Evolutionary conservation across 192 early-diverging fungal genomes (phyloP).

Genomic region (Globomyces pollinis-pini): DNA sequence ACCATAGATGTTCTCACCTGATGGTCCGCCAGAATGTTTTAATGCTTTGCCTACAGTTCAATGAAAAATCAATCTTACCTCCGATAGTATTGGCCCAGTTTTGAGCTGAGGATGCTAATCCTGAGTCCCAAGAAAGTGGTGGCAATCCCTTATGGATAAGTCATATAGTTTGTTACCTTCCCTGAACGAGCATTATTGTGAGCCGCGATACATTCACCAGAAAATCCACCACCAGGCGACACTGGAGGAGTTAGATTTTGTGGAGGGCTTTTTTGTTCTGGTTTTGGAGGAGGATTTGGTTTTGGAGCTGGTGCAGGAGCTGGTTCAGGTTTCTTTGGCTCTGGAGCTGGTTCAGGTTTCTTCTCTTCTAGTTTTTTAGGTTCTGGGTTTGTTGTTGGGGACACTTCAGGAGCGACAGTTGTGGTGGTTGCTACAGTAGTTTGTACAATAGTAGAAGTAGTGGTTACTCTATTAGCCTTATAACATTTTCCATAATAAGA

Average conservation of each 20-base stretch:
- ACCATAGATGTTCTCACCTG: background rate
- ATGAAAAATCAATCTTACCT: too few species aligned
- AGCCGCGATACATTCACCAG: background rate
- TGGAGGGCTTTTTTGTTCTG: background rate
- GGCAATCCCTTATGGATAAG: background rate
- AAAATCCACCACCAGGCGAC: too few species aligned
- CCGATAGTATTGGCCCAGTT: background rate
- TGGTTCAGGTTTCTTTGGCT: background rate
- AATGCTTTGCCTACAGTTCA: background rate
- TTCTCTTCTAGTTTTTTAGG: constrained; percentile 1
- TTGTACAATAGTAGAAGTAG: background rate
- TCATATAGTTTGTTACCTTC: background rate
- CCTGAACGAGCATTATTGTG: background rate
- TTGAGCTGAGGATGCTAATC: background rate
- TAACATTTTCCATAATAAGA: background rate
- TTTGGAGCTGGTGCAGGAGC: background rate
- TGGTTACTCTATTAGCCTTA: background rate
- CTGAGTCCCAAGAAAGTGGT: background rate
- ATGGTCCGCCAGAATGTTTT: background rate
- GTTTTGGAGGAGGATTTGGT: background rate
- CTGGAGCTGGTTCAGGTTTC: background rate
- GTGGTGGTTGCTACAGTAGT: background rate
- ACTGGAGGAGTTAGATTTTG: background rate
- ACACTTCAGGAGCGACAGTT: background rate
- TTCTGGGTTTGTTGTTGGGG: background rate